phyloP scores from a whole-genome alignment of 805 yeast genomes.

The Kregervanrija fluxuum region DNA sequence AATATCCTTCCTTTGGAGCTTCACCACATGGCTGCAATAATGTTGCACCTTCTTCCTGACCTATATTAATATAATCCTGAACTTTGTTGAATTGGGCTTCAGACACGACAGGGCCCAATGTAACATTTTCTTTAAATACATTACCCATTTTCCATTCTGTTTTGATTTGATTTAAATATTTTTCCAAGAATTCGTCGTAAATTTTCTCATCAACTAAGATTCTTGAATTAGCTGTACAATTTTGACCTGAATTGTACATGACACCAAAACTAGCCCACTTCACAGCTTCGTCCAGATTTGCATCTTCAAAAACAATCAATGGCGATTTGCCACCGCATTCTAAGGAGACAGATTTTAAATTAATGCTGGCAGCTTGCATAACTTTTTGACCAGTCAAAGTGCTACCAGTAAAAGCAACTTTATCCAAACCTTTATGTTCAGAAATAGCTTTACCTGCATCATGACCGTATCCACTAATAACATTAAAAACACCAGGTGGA shows the following conservation, averaged over 20 bases:
- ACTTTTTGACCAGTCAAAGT: constrained; percentile 61
- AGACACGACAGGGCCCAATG: constrained; percentile 59
- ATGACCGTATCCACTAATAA: constrained; percentile 62
- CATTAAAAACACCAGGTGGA: constrained; percentile 71
- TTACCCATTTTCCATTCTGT: constrained; percentile 49
- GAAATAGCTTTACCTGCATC: constrained; percentile 66
- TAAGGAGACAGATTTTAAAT: constrained; percentile 56
- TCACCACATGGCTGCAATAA: constrained; percentile 31
- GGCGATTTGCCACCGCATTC: constrained; percentile 76
- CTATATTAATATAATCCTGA: constrained; percentile 35
- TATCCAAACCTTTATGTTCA: constrained; percentile 47
- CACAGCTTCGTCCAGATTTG: constrained; percentile 57
- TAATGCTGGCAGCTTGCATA: constrained; percentile 60
- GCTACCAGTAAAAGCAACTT: constrained; percentile 61
- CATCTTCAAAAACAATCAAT: constrained; percentile 53
- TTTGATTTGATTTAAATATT: constrained; percentile 38
- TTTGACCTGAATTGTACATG: constrained; percentile 60
- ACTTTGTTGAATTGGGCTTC: constrained; percentile 50
- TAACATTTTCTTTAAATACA: constrained; percentile 39
- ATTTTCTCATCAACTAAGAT: constrained; percentile 49
- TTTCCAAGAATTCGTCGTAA: constrained; percentile 44
- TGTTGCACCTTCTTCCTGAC: constrained; percentile 43
- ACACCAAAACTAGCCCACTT: constrained; percentile 64
- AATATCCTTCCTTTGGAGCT: constrained; percentile 50
- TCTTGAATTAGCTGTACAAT: constrained; percentile 63